Conservation (phyloP, 2,329 filamentous ascomycete species). For the Aspergillus flavus region DNA sequence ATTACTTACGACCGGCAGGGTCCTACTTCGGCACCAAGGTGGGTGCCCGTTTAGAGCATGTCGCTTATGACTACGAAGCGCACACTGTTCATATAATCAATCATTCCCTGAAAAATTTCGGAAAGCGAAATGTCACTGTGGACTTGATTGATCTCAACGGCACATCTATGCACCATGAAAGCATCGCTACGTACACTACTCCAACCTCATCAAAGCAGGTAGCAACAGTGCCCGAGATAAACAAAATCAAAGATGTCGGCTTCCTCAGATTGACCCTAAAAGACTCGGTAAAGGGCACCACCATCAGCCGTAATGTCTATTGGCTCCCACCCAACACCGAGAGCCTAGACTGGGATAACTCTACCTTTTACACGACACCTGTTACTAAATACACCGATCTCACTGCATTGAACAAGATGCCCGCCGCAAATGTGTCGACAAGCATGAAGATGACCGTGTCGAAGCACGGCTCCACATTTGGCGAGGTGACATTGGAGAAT, state of each 20-base stretch:
- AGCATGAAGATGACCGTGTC: conserved; percentile 14
- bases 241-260: conserved; percentile 45
- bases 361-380: conserved; percentile 63
- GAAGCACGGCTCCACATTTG: conserved; percentile 13
- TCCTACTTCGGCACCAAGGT: conserved; percentile 63
- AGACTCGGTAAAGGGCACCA: conserved; percentile 27
- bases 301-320: conserved; percentile 62
- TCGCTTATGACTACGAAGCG: conserved; percentile 57
- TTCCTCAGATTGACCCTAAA: conserved; percentile 56
- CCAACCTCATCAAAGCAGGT: conserved; percentile 52
- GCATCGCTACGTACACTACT: conserved; percentile 36
- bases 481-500: conserved; percentile 55
- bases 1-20: conserved; percentile 61
- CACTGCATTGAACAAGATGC: conserved; percentile 47
- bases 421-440: conserved; percentile 41
- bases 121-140: conserved; percentile 48
- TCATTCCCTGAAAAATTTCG: conserved; percentile 46
- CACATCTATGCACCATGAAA: conserved; percentile 40
- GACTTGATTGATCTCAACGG: conserved; percentile 57
- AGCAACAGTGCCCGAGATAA: conserved; percentile 32
- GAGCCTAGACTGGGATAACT: conserved; percentile 57
- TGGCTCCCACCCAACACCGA: conserved; percentile 57
- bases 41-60: conserved; percentile 54
- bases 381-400: conserved; percentile 56
- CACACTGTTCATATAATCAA: conserved; percentile 57